Evolutionary conservation across 1,284 basidiomycete genomes (phyloP).

Genomic region (Athelia psychrophila): DNA sequence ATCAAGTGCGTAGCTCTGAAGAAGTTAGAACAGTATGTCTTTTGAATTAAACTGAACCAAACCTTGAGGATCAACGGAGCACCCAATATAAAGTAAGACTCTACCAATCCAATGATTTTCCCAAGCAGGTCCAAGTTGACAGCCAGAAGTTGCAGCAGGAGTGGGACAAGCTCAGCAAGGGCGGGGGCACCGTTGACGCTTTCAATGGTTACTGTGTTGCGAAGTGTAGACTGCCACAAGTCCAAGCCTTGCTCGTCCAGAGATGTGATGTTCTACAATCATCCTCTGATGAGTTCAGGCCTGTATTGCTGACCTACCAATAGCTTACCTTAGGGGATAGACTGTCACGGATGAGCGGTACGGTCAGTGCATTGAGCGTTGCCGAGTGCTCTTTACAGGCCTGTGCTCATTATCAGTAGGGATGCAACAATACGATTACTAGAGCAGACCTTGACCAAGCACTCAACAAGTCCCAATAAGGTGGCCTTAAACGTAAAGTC

Average conservation of each 20-base stretch:
- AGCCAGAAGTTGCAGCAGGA: constrained; percentile 57
- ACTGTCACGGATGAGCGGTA: constrained; percentile 77
- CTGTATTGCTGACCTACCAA: not conserved
- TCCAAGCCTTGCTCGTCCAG: constrained; percentile 79
- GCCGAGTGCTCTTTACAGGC: constrained; percentile 60
- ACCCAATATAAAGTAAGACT: constrained; percentile 81
- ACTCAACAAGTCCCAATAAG: constrained; percentile 70
- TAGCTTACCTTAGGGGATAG: constrained; percentile 57
- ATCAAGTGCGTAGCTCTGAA: constrained; percentile 47
- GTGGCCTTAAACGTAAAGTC: constrained; percentile 81
- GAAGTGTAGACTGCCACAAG: constrained; percentile 75
- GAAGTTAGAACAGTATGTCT: constrained; percentile 3
- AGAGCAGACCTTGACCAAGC: constrained; percentile 61
- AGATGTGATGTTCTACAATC: constrained; percentile 58
- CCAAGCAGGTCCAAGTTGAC: constrained; percentile 76
- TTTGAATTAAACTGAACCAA: constrained; percentile 11
- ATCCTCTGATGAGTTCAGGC: constrained; percentile 3
- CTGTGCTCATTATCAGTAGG: constrained; percentile 29
- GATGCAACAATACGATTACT: not conserved
- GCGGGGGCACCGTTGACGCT: constrained; percentile 44
- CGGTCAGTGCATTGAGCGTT: constrained; percentile 55
- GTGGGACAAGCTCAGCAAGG: constrained; percentile 69
- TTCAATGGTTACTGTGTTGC: constrained; percentile 61
- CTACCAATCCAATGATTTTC: constrained; percentile 66
- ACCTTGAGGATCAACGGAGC: constrained; percentile 69